These are phyloP conservation scores for Fusarium odoratissimum DNA, from an alignment of 2,329 filamentous ascomycete genomes.

Conservation along the genomic window DNA sequence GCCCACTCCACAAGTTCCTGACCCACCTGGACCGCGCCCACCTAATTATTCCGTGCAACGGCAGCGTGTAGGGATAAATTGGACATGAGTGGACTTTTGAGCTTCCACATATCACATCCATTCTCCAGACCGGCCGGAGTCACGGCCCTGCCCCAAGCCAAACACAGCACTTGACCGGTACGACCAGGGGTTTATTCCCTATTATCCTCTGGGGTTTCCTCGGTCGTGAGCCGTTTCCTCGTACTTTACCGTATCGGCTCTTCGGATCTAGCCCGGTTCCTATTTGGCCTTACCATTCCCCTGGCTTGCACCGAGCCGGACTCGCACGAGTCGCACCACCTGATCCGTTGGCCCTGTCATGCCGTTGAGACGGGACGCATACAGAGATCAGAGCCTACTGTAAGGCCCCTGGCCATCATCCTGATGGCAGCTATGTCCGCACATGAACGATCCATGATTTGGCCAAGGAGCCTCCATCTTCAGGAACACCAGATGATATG, in stretches of 20 bases:
- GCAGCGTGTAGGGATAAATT: conserved; percentile 25
- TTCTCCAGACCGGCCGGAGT: conserved; percentile 37
- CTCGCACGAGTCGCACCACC: conserved; percentile 42
- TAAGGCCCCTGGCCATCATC: background rate
- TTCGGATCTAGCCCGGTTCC: conserved; percentile 37
- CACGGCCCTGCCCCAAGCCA: conserved; percentile 34
- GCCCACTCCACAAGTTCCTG: conserved; percentile 42
- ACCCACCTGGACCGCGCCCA: conserved; percentile 21
- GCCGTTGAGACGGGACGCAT: background rate
- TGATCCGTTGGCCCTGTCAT: conserved; percentile 26
- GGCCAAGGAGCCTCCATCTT: background rate
- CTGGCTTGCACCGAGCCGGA: conserved; percentile 36
- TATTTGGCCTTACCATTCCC: conserved; percentile 31
- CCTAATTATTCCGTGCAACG: conserved; percentile 34
- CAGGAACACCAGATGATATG: background rate
- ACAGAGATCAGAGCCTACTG: background rate
- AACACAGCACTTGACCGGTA: conserved; percentile 28
- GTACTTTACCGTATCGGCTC: conserved; percentile 41
- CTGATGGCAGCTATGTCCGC: background rate
- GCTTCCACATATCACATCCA: conserved; percentile 34
- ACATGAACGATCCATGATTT: background rate
- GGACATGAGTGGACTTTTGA: conserved; percentile 21
- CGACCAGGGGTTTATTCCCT: conserved; percentile 26
- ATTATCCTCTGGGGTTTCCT: conserved; percentile 20
- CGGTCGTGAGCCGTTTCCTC: conserved; percentile 20